Conservation (phyloP, 228 moss, liverwort and hornwort species). For the Sphagnum magellanicum region DNA sequence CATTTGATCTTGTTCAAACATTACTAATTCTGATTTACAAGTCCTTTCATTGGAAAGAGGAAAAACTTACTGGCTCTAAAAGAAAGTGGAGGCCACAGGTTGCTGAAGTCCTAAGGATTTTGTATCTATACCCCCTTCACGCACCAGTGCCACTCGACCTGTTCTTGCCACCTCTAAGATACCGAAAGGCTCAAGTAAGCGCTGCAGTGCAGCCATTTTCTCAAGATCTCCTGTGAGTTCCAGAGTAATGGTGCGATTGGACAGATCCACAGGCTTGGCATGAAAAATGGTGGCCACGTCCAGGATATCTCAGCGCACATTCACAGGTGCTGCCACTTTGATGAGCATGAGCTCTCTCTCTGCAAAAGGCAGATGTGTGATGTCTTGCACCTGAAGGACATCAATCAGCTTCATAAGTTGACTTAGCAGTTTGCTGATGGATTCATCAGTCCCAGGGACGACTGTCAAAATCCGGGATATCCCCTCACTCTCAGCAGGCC, state of each 20-base stretch:
- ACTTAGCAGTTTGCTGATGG: slow-evolving; percentile 75
- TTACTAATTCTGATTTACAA: too few relatives aligned
- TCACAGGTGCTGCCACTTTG: slow-evolving; percentile 62
- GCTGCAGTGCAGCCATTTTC: slow-evolving; percentile 76
- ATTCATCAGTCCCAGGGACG: slow-evolving; percentile 83
- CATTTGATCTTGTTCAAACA: too few relatives aligned
- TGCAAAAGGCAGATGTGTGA: slow-evolving; percentile 75
- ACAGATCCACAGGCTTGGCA: slow-evolving; percentile 90
- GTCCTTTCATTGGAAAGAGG: too few relatives aligned
- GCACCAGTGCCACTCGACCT: slow-evolving; percentile 67
- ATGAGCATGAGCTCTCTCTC: slow-evolving; percentile 90
- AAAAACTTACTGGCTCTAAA: too few relatives aligned
- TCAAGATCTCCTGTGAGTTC: slow-evolving; percentile 81
- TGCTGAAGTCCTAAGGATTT: slow-evolving; percentile 31
- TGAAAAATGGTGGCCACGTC: slow-evolving; percentile 93
- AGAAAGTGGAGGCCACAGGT: slow-evolving; percentile 4
- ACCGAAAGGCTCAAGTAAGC: slow-evolving; percentile 62
- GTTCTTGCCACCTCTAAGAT: slow-evolving; percentile 80
- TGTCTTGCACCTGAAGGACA: slow-evolving; percentile 83
- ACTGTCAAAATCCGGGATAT: slow-evolving; percentile 84
- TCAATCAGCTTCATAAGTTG: slow-evolving; percentile 79
- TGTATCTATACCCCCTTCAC: slow-evolving; percentile 70
- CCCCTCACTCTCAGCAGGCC: slow-evolving; percentile 60
- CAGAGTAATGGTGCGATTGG: slow-evolving; percentile 78
- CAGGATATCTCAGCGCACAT: slow-evolving; percentile 70